A percentile compares a stretch with the other conserved stretches of the same genome.
phyloP scores from a whole-genome alignment of 2,329 filamentous ascomycete species.

The Diaporthe eres region DNA sequence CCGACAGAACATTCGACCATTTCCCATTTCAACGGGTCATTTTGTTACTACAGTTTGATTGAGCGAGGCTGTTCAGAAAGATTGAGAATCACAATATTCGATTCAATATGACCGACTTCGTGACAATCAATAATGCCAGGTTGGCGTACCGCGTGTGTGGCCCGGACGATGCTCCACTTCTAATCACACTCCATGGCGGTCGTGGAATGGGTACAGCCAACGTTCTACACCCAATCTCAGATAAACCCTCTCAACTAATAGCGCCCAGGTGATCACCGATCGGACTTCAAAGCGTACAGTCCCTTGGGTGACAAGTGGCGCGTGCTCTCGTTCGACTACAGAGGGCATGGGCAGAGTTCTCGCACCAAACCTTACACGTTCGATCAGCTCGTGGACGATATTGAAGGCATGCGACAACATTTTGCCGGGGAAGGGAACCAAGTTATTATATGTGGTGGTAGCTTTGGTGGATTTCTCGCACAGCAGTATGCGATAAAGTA shows the following conservation, averaged over 20 bases:
- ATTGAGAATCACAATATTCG: not conserved
- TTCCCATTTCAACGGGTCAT: not conserved
- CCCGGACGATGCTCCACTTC: constrained; percentile 49
- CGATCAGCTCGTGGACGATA: constrained; percentile 54
- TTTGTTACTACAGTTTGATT: not conserved
- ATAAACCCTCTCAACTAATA: not conserved
- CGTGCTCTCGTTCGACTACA: constrained; percentile 54
- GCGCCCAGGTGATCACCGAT: constrained; percentile 50
- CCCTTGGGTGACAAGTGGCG: constrained; percentile 48
- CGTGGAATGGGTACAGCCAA: constrained; percentile 50
- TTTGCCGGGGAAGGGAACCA: constrained; percentile 47
- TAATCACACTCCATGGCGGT: constrained; percentile 56
- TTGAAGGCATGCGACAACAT: constrained; percentile 51
- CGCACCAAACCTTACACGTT: constrained; percentile 53
- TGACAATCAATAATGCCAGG: constrained; percentile 52
- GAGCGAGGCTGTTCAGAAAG: not conserved
- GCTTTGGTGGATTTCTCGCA: constrained; percentile 57
- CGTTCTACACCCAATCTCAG: not conserved
- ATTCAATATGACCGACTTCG: constrained; percentile 43
- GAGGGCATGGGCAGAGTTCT: constrained; percentile 54
- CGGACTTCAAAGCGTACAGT: constrained; percentile 52
- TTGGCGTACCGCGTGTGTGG: constrained; percentile 52
- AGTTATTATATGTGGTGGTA: constrained; percentile 54
- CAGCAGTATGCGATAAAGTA: constrained; percentile 57
- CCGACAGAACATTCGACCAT: not conserved